phyloP scores from a whole-genome alignment of 805 yeast genomes.

The Wickerhamiella dianesei region DNA sequence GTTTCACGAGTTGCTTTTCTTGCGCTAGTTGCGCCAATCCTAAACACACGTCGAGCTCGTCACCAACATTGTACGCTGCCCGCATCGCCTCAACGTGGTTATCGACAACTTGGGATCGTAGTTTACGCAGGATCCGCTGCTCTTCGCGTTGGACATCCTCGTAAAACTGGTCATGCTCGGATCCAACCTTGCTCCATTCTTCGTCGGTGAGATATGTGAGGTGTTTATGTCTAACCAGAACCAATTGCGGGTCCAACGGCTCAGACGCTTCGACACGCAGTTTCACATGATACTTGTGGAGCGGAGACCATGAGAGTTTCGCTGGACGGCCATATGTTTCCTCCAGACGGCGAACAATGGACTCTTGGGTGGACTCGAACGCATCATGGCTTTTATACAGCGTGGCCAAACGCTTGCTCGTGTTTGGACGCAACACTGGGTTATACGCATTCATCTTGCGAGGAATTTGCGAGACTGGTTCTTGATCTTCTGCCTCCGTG shows the following conservation, averaged over 20 bases:
- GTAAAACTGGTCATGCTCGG: slow-evolving; percentile 32
- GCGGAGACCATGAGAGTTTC: slow-evolving; percentile 30
- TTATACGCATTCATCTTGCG: slow-evolving; percentile 4
- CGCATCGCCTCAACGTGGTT: slow-evolving; percentile 35
- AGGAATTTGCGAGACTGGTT: slow-evolving; percentile 3
- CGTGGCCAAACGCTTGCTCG: slow-evolving; percentile 12
- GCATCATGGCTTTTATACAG: slow-evolving; percentile 21
- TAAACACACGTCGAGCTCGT: slow-evolving; percentile 55
- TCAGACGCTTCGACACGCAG: slow-evolving; percentile 18
- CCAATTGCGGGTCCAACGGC: slow-evolving; percentile 16
- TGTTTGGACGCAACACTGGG: slow-evolving; percentile 15
- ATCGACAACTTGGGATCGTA: slow-evolving; percentile 36
- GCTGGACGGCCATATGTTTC: slow-evolving; percentile 18
- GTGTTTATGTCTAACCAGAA: slow-evolving; percentile 31
- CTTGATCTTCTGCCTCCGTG: slow-evolving; percentile 23
- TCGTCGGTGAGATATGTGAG: slow-evolving; percentile 33
- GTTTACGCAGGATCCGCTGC: slow-evolving; percentile 33
- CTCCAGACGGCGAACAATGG: slow-evolving; percentile 13
- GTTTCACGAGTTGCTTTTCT: slow-evolving; percentile 57
- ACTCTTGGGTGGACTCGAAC: slow-evolving; percentile 19
- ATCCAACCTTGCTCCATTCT: slow-evolving; percentile 43
- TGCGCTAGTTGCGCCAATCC: slow-evolving; percentile 60
- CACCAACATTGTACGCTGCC: slow-evolving; percentile 37
- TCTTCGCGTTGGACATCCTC: slow-evolving; percentile 44
- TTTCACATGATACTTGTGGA: slow-evolving; percentile 36